A percentile compares a stretch with the other conserved stretches of the same genome.
Evolutionary conservation across 257 asterid species (phyloP).

Genomic region (Pogostemon cablin): DNA sequence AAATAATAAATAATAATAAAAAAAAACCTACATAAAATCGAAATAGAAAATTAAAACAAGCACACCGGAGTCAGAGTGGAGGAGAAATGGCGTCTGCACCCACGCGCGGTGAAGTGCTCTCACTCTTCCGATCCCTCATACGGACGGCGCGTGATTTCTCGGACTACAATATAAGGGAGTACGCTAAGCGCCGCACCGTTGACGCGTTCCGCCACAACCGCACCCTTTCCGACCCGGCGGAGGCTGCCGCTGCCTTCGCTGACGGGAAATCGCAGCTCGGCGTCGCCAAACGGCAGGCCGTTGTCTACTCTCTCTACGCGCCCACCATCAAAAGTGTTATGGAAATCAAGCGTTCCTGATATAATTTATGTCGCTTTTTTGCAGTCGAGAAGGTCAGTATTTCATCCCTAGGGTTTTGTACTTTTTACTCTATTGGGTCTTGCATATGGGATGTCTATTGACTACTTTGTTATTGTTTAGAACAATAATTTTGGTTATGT

Average conservation of each 20-base stretch:
- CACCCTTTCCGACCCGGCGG: slow-evolving; percentile 51
- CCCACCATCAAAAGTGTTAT: slow-evolving; percentile 73
- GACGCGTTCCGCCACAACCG: slow-evolving; percentile 81
- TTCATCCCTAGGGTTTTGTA: slow-evolving; percentile 26
- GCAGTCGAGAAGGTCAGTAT: slow-evolving; percentile 32
- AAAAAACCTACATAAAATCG: neutral
- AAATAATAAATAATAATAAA: neutral
- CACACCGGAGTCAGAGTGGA: neutral
- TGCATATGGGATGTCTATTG: neutral
- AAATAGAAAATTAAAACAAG: neutral
- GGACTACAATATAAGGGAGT: slow-evolving; percentile 89
- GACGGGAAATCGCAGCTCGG: slow-evolving; percentile 84
- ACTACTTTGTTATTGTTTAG: neutral
- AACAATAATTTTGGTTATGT: neutral
- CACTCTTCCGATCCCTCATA: slow-evolving; percentile 73
- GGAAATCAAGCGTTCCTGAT: slow-evolving; percentile 57
- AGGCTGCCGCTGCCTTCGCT: slow-evolving; percentile 60
- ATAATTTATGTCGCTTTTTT: neutral
- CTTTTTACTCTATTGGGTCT: no score
- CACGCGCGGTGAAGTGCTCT: slow-evolving; percentile 63
- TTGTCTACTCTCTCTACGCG: slow-evolving; percentile 75
- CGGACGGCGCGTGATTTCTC: slow-evolving; percentile 72
- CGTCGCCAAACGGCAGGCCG: slow-evolving; percentile 80
- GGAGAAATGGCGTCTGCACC: slow-evolving; percentile 54
- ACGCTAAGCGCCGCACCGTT: slow-evolving; percentile 77